Conservation (phyloP, 331 rosid species). For the Ulmus americana region DNA sequence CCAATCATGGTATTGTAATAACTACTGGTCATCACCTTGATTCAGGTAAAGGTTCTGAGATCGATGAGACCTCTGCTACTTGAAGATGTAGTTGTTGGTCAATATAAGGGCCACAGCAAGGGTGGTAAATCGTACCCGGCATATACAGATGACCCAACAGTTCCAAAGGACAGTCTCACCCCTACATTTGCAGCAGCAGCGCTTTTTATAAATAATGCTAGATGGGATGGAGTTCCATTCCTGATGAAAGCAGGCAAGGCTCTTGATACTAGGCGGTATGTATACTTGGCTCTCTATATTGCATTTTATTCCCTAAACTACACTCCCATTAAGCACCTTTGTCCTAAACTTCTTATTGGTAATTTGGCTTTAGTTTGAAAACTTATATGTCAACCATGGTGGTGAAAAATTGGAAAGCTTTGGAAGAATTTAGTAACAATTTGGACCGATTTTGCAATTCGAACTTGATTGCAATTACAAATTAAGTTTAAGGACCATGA, state of each 20-base stretch:
- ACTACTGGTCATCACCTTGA: slow-evolving; percentile 25
- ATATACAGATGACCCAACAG: slow-evolving; percentile 83
- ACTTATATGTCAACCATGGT: too few species aligned
- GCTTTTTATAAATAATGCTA: slow-evolving; percentile 77
- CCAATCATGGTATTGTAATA: slow-evolving; percentile 11
- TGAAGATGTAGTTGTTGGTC: slow-evolving; percentile 88
- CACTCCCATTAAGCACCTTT: too few species aligned
- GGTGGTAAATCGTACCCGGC: slow-evolving; percentile 67
- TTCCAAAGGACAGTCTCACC: slow-evolving; percentile 73
- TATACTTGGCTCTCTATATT: too few species aligned
- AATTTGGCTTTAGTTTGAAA: too few species aligned
- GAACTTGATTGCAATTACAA: too few species aligned
- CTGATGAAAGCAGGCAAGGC: slow-evolving; percentile 99
- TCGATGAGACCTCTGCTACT: slow-evolving; percentile 74
- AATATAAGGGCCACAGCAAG: slow-evolving; percentile 83
- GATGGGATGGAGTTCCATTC: slow-evolving; percentile 99
- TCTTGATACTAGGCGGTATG: slow-evolving; percentile 76
- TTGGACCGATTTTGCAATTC: too few species aligned
- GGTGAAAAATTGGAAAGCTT: too few species aligned
- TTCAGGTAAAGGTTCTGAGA: slow-evolving; percentile 89
- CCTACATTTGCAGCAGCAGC: slow-evolving; percentile 98
- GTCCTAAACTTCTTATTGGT: too few species aligned
- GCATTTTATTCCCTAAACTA: too few species aligned
- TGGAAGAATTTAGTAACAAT: too few species aligned
- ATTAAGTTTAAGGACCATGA: too few species aligned